Conservation (phyloP, 2,329 filamentous ascomycete species). For the Elsinoe ampelina region DNA sequence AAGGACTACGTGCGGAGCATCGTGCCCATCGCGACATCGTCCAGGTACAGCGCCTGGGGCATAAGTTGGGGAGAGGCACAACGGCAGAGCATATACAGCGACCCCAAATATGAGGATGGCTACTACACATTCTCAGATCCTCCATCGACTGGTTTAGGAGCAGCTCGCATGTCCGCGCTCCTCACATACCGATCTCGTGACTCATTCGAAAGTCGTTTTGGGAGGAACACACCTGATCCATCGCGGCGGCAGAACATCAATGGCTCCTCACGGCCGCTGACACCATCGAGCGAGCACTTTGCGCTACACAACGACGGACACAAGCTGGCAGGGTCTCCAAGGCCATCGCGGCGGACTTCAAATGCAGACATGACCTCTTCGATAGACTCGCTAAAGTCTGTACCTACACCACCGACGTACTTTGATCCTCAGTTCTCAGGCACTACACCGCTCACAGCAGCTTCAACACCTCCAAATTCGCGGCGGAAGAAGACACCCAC, state of each 20-base stretch:
- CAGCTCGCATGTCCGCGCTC: slow-evolving; percentile 92
- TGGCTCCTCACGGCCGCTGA: slow-evolving; percentile 43
- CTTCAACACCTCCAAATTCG: slow-evolving; percentile 25
- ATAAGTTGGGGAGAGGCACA: slow-evolving; percentile 88
- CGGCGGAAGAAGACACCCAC: slow-evolving; percentile 43
- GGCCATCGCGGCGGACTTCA: slow-evolving; percentile 31
- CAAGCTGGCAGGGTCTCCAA: slow-evolving; percentile 38
- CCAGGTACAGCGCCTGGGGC: slow-evolving; percentile 77
- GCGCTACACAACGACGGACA: slow-evolving; percentile 46
- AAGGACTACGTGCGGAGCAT: slow-evolving; percentile 72
- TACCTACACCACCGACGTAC: slow-evolving; percentile 19
- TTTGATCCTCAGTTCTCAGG: slow-evolving; percentile 41
- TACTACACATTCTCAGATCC: slow-evolving; percentile 70
- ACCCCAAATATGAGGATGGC: slow-evolving; percentile 96
- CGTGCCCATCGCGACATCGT: slow-evolving; percentile 77
- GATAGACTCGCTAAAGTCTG: slow-evolving; percentile 19
- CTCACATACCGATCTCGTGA: slow-evolving; percentile 94
- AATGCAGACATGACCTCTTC: slow-evolving; percentile 19
- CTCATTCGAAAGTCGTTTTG: slow-evolving; percentile 92
- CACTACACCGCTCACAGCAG: slow-evolving; percentile 27
- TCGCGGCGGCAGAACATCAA: slow-evolving; percentile 76
- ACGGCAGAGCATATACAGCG: slow-evolving; percentile 88
- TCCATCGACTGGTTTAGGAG: slow-evolving; percentile 75
- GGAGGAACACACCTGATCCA: slow-evolving; percentile 81
- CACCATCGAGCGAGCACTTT: slow-evolving; percentile 38